phyloP scores from a whole-genome alignment of 768 basidiomycete genomes.

The Podaxis sp. region DNA sequence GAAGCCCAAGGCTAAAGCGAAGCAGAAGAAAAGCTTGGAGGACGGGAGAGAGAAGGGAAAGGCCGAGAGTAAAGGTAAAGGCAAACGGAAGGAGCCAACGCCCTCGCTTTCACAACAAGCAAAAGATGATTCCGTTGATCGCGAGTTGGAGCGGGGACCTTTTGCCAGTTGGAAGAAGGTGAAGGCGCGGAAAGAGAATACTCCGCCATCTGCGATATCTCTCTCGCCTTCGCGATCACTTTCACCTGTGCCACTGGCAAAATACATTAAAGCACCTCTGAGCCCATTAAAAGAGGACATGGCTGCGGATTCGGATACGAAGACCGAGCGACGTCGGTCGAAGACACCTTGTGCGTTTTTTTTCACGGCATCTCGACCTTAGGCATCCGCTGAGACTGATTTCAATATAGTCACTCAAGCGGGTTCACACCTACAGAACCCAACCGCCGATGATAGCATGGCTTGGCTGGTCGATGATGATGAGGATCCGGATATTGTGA shows the following conservation, averaged over 20 bases:
- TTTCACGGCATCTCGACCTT: neutral
- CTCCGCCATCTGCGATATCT: neutral
- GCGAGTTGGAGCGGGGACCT: conserved; percentile 49
- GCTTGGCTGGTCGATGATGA: conserved; percentile 67
- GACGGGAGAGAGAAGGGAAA: conserved; percentile 24
- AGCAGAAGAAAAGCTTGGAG: neutral
- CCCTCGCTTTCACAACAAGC: conserved; percentile 27
- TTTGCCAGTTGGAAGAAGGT: conserved; percentile 5
- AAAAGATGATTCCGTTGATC: conserved; percentile 53
- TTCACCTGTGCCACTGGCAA: neutral
- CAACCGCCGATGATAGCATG: conserved; percentile 40
- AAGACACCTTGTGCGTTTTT: conserved; percentile 1
- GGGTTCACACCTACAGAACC: conserved; percentile 1
- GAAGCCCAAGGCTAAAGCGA: neutral
- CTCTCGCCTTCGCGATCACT: neutral
- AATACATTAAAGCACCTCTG: neutral
- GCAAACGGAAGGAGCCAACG: conserved; percentile 14
- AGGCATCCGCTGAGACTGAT: neutral
- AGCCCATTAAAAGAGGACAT: conserved; percentile 1
- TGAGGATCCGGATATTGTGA: conserved; percentile 56
- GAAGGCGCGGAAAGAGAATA: neutral
- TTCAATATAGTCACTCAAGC: neutral
- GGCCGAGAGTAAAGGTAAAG: conserved; percentile 35
- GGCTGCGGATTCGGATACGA: neutral
- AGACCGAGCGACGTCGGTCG: neutral